A percentile compares a stretch with the other conserved stretches of the same genome.
Conservation (phyloP, 2,329 filamentous ascomycete genomes). For the Ophiostoma fasciatum region DNA sequence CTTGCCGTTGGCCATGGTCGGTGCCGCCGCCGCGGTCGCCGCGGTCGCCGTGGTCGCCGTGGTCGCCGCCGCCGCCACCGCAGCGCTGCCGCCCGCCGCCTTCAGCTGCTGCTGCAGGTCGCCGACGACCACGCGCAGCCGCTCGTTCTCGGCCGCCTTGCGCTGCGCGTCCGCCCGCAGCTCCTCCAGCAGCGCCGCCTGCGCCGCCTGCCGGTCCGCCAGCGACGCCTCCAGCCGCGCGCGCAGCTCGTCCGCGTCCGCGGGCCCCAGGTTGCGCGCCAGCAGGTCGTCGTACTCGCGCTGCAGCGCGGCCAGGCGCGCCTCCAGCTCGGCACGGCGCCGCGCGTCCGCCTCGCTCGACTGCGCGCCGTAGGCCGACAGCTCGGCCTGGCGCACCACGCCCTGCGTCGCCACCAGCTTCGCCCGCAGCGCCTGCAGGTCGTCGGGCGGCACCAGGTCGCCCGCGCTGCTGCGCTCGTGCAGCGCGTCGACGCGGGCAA, state of each 20-base stretch:
- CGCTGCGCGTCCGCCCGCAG: constrained; percentile 61
- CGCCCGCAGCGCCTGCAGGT: constrained; percentile 61
- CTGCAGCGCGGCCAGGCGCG: constrained; percentile 58
- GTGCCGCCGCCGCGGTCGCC: not conserved
- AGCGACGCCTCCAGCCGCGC: constrained; percentile 63
- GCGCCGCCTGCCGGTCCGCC: constrained; percentile 56
- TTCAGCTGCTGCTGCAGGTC: constrained; percentile 64
- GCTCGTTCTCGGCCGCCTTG: constrained; percentile 68
- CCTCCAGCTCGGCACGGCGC: constrained; percentile 62
- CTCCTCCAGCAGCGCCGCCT: constrained; percentile 59
- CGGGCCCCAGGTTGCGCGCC: constrained; percentile 60
- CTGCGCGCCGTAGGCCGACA: constrained; percentile 60
- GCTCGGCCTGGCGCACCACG: constrained; percentile 81
- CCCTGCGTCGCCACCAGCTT: constrained; percentile 81
- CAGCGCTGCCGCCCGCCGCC: constrained; percentile 29
- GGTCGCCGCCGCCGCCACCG: too few species aligned
- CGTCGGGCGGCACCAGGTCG: constrained; percentile 66
- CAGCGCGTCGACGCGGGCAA: constrained; percentile 67
- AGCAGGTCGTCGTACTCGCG: constrained; percentile 74
- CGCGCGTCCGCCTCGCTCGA: constrained; percentile 50
- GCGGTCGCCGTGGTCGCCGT: constrained; percentile 29
- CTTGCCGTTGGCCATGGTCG: constrained; percentile 65
- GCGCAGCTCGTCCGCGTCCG: constrained; percentile 75
- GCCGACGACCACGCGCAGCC: constrained; percentile 67
- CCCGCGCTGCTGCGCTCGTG: constrained; percentile 63